Evolutionary conservation across 169 alveolate species (phyloP), one percentile per base, ranked within the genome.

Genomic region (Plasmodium gonderi): DNA sequence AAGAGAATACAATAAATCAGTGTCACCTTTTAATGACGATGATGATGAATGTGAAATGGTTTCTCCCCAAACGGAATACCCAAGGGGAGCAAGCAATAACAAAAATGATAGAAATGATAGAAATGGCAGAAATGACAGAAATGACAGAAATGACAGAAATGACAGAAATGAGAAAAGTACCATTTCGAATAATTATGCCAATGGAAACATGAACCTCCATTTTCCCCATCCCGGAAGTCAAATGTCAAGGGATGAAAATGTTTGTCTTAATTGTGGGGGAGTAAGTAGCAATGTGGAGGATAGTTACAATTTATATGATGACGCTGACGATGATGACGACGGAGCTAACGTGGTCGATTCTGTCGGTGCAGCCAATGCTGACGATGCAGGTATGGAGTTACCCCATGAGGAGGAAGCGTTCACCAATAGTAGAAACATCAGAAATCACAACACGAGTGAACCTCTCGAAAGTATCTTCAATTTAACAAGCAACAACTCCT

Each of bases 31-130:
- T 26, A 95, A 82, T 75, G 95, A 76, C 26, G 96, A 82, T 75
- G 95, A 76, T 29, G 96, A 94, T 67, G 96, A 94, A 80, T 91
- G 95, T 68, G 96, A 94, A 77, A 94, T 95, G 6, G 94, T 82
- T 14, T 85, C 95, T 20, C 96, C 96, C 0, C 95, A 94, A 14
- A 54, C 23, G 72, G 29, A 60, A 20, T 3, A n/a, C 6, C 36
- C 72, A 29, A 60, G 40, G 38, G 72, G 72, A 20, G 38, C n/a
- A n/a, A n/a, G n/a, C n/a, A n/a, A n/a, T n/a, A n/a, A n/a, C n/a
- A n/a, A n/a, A n/a, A n/a, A n/a, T n/a, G n/a, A n/a, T n/a, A n/a
- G n/a, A n/a, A n/a, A n/a, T n/a, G n/a, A n/a, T n/a, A n/a, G n/a
- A 4, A 60, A 60, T 14, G 72, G 40, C 72, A 29, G 1, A 60